Conservation (phyloP, 176 grass and related monocot species). For the Musa troglodytarum region DNA sequence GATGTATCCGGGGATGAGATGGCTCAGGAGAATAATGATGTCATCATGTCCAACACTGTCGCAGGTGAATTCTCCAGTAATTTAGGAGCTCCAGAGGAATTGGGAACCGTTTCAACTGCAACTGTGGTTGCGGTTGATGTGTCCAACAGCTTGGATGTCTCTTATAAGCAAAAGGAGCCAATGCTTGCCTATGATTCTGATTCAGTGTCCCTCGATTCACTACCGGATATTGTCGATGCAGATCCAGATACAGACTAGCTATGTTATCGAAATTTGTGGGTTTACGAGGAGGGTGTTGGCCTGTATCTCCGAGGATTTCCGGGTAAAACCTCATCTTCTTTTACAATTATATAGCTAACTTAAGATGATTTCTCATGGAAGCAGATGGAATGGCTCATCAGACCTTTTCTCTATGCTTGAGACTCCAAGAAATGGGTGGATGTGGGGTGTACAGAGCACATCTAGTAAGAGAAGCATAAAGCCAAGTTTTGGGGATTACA, state of each 20-base stretch:
- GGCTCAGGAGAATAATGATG: not conserved
- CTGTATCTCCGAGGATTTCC: not conserved
- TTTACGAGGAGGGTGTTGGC: not conserved
- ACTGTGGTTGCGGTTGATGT: conserved; percentile 1
- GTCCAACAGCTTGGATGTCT: conserved; percentile 3
- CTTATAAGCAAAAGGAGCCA: conserved; percentile 17
- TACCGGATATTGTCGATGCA: conserved; percentile 45
- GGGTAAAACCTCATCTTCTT: not conserved
- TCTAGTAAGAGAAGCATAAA: not conserved
- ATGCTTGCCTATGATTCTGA: conserved; percentile 40
- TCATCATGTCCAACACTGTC: not conserved
- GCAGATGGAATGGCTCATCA: not conserved
- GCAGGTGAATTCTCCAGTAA: not conserved
- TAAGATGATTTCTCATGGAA: not conserved
- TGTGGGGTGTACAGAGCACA: not conserved
- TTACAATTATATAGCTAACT: not conserved
- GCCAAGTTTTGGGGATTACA: no score
- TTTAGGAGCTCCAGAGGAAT: conserved; percentile 13
- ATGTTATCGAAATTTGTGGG: not conserved
- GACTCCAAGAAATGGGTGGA: not conserved
- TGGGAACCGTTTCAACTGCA: not conserved
- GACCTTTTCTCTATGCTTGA: not conserved
- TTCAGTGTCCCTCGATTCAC: conserved; percentile 34
- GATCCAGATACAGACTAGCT: conserved; percentile 55
- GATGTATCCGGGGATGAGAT: not conserved